Percentiles rank a stretch among this genome's conserved stretches.
Evolutionary conservation across 2,329 filamentous ascomycete species (phyloP).

Genomic region (Aureobasidium pullulans): DNA sequence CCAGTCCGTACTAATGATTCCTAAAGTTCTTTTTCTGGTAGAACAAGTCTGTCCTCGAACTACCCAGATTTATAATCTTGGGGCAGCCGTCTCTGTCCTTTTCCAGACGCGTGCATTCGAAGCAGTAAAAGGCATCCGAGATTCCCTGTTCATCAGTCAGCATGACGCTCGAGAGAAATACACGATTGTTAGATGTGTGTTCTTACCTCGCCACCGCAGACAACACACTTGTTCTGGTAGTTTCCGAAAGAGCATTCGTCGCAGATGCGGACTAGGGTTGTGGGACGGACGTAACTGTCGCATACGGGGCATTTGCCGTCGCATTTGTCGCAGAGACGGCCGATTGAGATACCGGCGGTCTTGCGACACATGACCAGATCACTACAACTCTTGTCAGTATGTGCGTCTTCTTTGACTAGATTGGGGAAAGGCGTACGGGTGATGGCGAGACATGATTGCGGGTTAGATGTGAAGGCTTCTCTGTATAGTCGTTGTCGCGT

Average conservation of each 20-base stretch:
- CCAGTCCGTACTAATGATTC: conserved; percentile 40
- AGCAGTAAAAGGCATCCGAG: conserved; percentile 97
- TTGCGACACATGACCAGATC: conserved; percentile 99
- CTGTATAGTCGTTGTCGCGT: too few species aligned
- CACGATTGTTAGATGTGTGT: neutral
- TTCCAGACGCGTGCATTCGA: conserved; percentile 92
- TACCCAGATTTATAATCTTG: conserved; percentile 98
- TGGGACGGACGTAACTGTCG: conserved; percentile 97
- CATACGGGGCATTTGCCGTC: conserved; percentile 99
- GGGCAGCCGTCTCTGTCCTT: conserved; percentile 97
- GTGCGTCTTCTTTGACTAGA: neutral
- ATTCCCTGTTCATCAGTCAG: conserved; percentile 54
- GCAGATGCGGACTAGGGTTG: conserved; percentile 94
- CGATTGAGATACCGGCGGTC: conserved; percentile 94
- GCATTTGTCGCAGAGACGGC: conserved; percentile 98
- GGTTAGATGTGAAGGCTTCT: neutral
- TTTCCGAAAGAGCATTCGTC: conserved; percentile 99
- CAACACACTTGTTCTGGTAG: conserved; percentile 99
- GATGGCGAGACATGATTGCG: conserved; percentile 76
- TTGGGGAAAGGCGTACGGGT: conserved; percentile 57
- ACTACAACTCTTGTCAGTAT: conserved; percentile 35
- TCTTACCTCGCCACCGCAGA: conserved; percentile 76
- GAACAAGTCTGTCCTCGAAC: conserved; percentile 85
- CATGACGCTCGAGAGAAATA: too few species aligned
- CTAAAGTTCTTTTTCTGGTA: conserved; percentile 67